phyloP scores from a whole-genome alignment of 1,284 basidiomycete species.

The Ceratobasidium sp. region DNA sequence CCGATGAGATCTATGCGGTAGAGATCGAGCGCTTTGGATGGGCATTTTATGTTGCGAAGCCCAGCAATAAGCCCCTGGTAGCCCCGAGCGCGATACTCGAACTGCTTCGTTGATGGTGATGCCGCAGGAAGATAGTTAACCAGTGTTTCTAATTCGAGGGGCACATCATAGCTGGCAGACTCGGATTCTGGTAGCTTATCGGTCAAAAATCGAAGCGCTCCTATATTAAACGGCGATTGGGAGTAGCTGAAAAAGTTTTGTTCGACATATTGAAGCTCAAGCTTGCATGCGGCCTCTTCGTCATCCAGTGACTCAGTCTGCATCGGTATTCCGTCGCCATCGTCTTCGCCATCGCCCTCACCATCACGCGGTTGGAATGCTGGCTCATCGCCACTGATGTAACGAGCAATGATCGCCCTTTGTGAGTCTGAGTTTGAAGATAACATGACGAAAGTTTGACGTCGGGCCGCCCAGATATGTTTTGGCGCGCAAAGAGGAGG shows the following conservation, averaged over 20 bases:
- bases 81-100: background rate
- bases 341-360: background rate
- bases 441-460: background rate
- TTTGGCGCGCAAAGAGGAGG: background rate
- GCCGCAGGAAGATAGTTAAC: background rate
- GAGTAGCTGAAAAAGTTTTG: background rate
- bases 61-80: background rate
- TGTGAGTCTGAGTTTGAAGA: background rate
- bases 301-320: background rate
- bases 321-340: background rate
- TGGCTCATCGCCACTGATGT: background rate
- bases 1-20: background rate
- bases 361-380: background rate
- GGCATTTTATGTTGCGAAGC: background rate
- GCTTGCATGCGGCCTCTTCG: background rate
- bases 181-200: background rate
- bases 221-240: background rate
- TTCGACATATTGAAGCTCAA: background rate
- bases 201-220: background rate
- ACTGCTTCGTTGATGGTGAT: background rate
- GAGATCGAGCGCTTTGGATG: background rate
- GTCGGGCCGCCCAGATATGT: background rate
- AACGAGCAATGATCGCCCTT: background rate
- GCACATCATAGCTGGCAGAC: background rate
- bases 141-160: background rate